Evolutionary conservation across 1,139 yeast genomes (phyloP).

Genomic region (Komagataea norvegica): DNA sequence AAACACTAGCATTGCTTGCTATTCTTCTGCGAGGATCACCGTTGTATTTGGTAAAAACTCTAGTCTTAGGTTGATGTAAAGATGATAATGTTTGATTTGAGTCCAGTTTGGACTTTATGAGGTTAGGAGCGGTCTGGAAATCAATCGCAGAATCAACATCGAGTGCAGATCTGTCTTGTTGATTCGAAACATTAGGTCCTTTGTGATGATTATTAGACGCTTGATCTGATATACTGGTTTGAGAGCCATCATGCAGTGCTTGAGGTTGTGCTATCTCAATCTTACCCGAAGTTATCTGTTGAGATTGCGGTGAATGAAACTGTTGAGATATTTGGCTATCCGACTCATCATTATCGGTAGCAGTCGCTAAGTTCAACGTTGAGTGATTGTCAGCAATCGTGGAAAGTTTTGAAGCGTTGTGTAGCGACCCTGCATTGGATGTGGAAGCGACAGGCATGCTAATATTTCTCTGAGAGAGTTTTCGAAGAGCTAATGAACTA

Average conservation of each 20-base stretch:
- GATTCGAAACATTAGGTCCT: not conserved
- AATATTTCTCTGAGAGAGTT: conserved; percentile 22
- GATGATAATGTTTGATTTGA: conserved; percentile 8
- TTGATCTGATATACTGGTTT: conserved; percentile 8
- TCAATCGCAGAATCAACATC: not conserved
- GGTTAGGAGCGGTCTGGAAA: not conserved
- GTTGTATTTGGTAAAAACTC: conserved; percentile 20
- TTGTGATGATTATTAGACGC: not conserved
- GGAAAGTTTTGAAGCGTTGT: conserved; percentile 3
- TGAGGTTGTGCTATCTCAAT: not conserved
- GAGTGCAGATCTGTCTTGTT: not conserved
- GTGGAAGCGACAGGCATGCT: conserved; percentile 25
- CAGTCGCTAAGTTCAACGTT: conserved; percentile 2
- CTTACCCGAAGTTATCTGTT: conserved; percentile 1
- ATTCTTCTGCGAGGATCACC: conserved; percentile 17
- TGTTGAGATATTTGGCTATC: conserved; percentile 10
- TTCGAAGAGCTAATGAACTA: conserved; percentile 23
- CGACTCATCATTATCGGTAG: conserved; percentile 14
- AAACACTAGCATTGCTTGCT: conserved; percentile 14
- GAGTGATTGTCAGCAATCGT: conserved; percentile 7
- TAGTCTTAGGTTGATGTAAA: conserved; percentile 9
- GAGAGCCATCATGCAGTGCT: conserved; percentile 1
- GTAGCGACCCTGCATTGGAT: not conserved
- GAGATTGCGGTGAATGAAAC: conserved; percentile 2
- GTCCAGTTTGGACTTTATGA: conserved; percentile 2